phyloP scores from a whole-genome alignment of 129 eudicot genomes.

The Pittosporum tobira region DNA sequence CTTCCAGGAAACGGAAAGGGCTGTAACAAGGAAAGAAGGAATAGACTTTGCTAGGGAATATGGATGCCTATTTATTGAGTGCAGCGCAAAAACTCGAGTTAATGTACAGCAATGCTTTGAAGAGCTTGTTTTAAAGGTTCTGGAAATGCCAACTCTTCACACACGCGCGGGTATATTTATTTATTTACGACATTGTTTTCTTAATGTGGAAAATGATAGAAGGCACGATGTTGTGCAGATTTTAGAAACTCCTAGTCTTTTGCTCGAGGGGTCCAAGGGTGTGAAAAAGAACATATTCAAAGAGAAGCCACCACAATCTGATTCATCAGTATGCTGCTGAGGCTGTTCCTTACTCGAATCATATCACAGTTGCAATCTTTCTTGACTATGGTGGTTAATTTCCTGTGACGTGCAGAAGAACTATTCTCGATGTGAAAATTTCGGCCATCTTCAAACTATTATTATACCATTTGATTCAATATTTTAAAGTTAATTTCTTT shows the following conservation, averaged over 20 bases:
- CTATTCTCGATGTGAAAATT: too few relatives aligned
- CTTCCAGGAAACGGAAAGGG: conserved; percentile 72
- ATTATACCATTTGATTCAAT: too few relatives aligned
- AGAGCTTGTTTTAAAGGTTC: conserved; percentile 89
- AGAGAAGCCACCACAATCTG: conserved; percentile 53
- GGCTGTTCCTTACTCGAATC: too few relatives aligned
- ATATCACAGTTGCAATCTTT: too few relatives aligned
- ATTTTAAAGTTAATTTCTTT: too few relatives aligned
- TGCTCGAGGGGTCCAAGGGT: conserved; percentile 57
- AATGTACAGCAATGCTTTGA: conserved; percentile 86
- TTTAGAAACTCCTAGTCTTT: conserved; percentile 81
- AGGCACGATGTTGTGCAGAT: conserved; percentile 34
- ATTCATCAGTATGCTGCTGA: conserved; percentile 68
- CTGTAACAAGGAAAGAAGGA: conserved; percentile 79
- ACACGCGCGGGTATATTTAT: background rate
- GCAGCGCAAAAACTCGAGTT: conserved; percentile 84
- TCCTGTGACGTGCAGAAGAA: too few relatives aligned
- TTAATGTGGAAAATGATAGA: background rate
- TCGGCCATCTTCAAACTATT: too few relatives aligned
- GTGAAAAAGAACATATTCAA: conserved; percentile 63
- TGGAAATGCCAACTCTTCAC: background rate
- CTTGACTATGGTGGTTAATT: too few relatives aligned
- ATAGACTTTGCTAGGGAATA: conserved; percentile 76
- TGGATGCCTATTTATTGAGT: conserved; percentile 82
- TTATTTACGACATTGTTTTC: too few relatives aligned